These are phyloP conservation scores for Coemansia sp. DNA, from an alignment of 192 early-diverging fungal species.

Conservation along the genomic window DNA sequence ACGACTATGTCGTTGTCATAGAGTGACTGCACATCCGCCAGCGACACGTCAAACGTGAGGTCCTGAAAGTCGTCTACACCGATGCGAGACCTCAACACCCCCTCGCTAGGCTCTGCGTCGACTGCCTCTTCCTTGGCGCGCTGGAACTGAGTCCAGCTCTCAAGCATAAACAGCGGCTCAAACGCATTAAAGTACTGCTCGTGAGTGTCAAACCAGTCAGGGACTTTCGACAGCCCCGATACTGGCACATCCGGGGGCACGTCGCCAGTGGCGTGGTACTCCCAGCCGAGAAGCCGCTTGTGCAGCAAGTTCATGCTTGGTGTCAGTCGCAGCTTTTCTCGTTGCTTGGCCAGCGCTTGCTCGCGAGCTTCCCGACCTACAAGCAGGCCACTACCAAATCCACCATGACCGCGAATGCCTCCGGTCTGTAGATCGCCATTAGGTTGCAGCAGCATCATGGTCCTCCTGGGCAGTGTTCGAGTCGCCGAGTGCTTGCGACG, in stretches of 20 bases:
- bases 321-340: constrained; percentile 45
- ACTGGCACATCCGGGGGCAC: constrained; percentile 52
- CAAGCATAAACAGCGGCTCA: constrained; percentile 81
- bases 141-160: constrained; percentile 82
- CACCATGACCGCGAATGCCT: background rate
- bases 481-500: constrained; percentile 2
- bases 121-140: constrained; percentile 65
- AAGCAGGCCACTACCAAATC: constrained; percentile 3
- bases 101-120: constrained; percentile 27
- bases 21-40: constrained; percentile 47
- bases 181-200: constrained; percentile 65
- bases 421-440: background rate
- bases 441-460: constrained; percentile 24
- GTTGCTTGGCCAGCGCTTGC: constrained; percentile 37
- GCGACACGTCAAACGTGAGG: constrained; percentile 55
- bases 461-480: constrained; percentile 9
- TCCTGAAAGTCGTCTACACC: constrained; percentile 77
- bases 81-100: constrained; percentile 54
- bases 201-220: constrained; percentile 58
- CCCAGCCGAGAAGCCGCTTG: constrained; percentile 65
- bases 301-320: constrained; percentile 60
- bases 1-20: constrained; percentile 65
- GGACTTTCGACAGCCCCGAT: constrained; percentile 51
- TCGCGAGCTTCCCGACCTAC: constrained; percentile 24
- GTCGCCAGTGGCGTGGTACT: constrained; percentile 54